Percentiles rank a stretch among this genome's conserved stretches.
Conservation (phyloP, 1,139 yeast species). For the Magnusiomyces ingens region DNA sequence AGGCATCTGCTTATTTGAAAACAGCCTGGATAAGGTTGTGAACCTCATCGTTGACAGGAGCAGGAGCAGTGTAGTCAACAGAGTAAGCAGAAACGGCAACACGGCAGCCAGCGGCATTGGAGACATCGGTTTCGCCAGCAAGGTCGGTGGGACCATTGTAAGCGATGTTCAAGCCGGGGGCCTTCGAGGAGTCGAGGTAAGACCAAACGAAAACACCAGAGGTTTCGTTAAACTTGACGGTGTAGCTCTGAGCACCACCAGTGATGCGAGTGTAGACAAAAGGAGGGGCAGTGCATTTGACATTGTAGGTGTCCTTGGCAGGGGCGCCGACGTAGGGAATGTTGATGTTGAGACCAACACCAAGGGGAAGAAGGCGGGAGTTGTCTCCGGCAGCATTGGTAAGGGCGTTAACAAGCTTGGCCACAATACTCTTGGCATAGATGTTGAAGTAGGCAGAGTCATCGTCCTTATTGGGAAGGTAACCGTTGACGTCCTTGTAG, state of each 20-base stretch:
- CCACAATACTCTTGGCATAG: constrained; percentile 34
- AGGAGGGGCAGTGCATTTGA: constrained; percentile 4
- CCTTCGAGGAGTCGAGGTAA: neutral
- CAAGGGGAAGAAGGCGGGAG: constrained; percentile 34
- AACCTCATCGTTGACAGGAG: neutral
- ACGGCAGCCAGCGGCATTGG: neutral
- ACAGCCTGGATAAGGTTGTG: neutral
- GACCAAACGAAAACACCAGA: constrained; percentile 4
- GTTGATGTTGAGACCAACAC: constrained; percentile 41
- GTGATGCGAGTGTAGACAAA: constrained; percentile 8
- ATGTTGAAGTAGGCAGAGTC: constrained; percentile 33
- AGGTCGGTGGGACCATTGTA: constrained; percentile 7
- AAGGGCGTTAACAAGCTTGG: constrained; percentile 34
- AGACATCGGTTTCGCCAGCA: constrained; percentile 9
- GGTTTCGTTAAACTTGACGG: constrained; percentile 1
- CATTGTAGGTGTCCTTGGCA: neutral
- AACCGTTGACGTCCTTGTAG: constrained; percentile 4
- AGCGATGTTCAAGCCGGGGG: constrained; percentile 2
- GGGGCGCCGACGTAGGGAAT: constrained; percentile 29
- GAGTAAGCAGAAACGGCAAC: constrained; percentile 8
- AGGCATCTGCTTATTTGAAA: neutral
- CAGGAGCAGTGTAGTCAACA: constrained; percentile 10
- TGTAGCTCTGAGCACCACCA: constrained; percentile 2
- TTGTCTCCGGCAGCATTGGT: constrained; percentile 30
- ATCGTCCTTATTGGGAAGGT: constrained; percentile 23